Evolutionary conservation across 2,329 filamentous ascomycete genomes (phyloP), one percentile per base, ranked within the genome.

Genomic region (Pseudonectria foliicola): DNA sequence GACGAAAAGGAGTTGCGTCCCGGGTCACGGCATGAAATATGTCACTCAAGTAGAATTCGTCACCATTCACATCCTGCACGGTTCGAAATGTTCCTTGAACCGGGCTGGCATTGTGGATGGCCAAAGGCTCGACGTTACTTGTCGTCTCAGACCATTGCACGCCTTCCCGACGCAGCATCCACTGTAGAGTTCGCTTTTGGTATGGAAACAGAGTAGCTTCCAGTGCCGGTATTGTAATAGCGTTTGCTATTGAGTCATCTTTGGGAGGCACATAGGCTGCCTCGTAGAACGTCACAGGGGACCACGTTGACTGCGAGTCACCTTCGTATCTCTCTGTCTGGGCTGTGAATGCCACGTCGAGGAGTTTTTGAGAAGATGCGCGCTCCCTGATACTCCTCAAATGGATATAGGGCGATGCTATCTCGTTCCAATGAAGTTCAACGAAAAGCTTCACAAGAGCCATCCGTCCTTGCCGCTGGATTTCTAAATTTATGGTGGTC

Each of bases 141-240:
- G 37, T 30, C 12, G 34, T 46, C 16, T 35, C 32, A 4, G 45
- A 52, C 68, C 71, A 79, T 14, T 62, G 53, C 3, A 77, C 69
- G 4, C 77, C 77, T 60, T 90, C 85, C 29, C 80, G 71, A 27
- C 61, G 60, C 29, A 89, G 56, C 38, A 88, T 63, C 84, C 84
- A 90, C 31, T 77, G 68, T 3, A 88, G 66, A 2, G 82, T 74
- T 39, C 82, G 66, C 36, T 75, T 75, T 55, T 89, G 85, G 40
- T 87, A 89, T 0, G 82, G 82, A 52, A 78, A 88, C 0, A 88
- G 60, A 0, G 60, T 62, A 1, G 76, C 68, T 29, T 61, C 61
- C 33, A 71, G 62, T 16, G 57, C 60, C 1, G 65, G 59, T 6
- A 76, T 54, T 3, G 59, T 25, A 25, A 76, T 61, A 0, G 59